Evolutionary conservation across 2,329 filamentous ascomycete species (phyloP).

Genomic region (Botrytis fabae): DNA sequence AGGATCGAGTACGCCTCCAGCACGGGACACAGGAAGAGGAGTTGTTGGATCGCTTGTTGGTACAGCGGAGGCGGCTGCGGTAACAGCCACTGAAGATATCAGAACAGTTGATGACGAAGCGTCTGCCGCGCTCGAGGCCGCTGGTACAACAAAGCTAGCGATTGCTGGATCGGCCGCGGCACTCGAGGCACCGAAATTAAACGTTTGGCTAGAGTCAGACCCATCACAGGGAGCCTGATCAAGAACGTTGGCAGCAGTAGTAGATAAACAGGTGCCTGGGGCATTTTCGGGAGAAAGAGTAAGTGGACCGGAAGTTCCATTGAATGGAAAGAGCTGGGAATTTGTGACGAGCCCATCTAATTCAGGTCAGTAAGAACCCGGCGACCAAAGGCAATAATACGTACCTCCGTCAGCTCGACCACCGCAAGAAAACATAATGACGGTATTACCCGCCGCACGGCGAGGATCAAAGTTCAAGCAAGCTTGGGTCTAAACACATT

Average conservation of each 20-base stretch:
- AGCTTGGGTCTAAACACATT: slow-evolving; percentile 48
- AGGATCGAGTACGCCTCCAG: slow-evolving; percentile 17
- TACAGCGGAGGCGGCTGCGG: background rate
- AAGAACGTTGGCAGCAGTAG: slow-evolving; percentile 44
- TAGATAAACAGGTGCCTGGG: slow-evolving; percentile 47
- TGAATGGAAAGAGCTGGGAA: slow-evolving; percentile 24
- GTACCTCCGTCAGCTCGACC: slow-evolving; percentile 23
- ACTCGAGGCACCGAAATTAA: slow-evolving; percentile 36
- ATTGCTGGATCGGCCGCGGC: slow-evolving; percentile 12
- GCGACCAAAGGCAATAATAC: background rate
- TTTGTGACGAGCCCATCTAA: slow-evolving; percentile 20
- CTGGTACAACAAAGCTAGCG: background rate
- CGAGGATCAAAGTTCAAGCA: slow-evolving; percentile 60
- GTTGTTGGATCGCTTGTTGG: slow-evolving; percentile 11
- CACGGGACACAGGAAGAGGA: slow-evolving; percentile 10
- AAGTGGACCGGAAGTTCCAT: slow-evolving; percentile 41
- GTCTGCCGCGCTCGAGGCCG: background rate
- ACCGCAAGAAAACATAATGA: slow-evolving; percentile 50
- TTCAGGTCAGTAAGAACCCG: background rate
- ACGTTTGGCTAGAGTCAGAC: slow-evolving; percentile 46
- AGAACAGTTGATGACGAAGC: background rate
- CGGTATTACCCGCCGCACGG: slow-evolving; percentile 52
- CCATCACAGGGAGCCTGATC: slow-evolving; percentile 45
- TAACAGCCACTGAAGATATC: background rate
- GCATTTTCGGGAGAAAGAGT: slow-evolving; percentile 48